phyloP scores from a whole-genome alignment of 2,329 filamentous ascomycete species.

The Alternaria sp. region DNA sequence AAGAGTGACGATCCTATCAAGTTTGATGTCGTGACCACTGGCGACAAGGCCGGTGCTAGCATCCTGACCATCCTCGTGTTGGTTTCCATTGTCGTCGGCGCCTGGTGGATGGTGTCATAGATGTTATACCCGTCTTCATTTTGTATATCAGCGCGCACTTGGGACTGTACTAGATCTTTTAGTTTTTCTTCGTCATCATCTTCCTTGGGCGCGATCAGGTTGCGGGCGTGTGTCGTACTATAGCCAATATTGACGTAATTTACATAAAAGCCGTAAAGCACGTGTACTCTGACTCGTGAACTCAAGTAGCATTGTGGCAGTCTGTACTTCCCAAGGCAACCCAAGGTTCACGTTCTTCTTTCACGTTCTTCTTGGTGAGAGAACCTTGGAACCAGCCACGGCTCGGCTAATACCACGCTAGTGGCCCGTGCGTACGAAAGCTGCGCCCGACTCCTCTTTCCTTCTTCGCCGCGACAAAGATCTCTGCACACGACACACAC shows the following conservation, averaged over 20 bases:
- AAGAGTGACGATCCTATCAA: constrained; percentile 36
- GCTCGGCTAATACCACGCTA: constrained; percentile 12
- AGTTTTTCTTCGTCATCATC: neutral
- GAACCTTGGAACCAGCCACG: neutral
- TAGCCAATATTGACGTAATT: neutral
- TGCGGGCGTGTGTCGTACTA: neutral
- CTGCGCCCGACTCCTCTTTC: constrained; percentile 20
- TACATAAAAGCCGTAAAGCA: neutral
- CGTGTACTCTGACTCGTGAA: neutral
- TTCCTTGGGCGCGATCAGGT: neutral
- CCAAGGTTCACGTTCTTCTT: too few relatives aligned
- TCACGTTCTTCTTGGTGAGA: neutral
- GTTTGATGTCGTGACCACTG: constrained; percentile 57
- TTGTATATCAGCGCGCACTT: constrained; percentile 2
- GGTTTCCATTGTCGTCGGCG: constrained; percentile 61
- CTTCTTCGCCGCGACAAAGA: constrained; percentile 17
- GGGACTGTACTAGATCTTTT: neutral
- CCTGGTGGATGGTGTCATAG: constrained; percentile 59
- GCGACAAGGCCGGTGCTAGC: constrained; percentile 72
- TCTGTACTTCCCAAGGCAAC: too few relatives aligned
- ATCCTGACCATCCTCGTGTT: constrained; percentile 68
- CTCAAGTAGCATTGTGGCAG: too few relatives aligned
- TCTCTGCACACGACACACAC: constrained; percentile 18
- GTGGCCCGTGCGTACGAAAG: constrained; percentile 6
- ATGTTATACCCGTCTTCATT: neutral